A percentile compares a stretch with the other conserved stretches of the same genome.
phyloP scores from a whole-genome alignment of 1,139 yeast genomes.

The Diutina catenulata region DNA sequence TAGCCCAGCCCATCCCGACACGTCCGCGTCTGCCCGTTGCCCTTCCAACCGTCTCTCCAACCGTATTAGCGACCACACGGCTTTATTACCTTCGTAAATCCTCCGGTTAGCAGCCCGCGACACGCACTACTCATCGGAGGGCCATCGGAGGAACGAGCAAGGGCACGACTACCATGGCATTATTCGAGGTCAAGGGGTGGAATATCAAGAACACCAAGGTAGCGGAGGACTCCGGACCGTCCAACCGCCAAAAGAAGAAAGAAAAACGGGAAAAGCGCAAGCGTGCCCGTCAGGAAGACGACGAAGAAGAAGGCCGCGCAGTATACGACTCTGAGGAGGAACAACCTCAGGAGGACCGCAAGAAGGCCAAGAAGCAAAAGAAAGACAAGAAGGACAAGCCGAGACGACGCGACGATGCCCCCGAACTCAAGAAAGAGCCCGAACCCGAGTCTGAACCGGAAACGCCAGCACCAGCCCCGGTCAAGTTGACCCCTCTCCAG shows the following conservation, averaged over 20 bases:
- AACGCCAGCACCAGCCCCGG: constrained; percentile 13
- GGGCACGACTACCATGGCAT: constrained; percentile 56
- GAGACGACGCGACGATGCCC: no score
- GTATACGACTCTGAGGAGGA: background rate
- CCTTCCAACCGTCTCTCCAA: no score
- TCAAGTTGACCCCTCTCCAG: constrained; percentile 72
- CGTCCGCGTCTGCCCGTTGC: no score
- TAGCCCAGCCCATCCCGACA: no score
- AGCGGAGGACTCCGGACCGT: constrained; percentile 20
- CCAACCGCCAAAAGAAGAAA: constrained; percentile 14
- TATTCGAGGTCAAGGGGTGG: constrained; percentile 81
- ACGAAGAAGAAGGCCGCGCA: background rate
- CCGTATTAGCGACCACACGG: no score
- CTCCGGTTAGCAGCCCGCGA: no score
- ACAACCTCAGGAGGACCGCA: background rate
- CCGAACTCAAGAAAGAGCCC: no score
- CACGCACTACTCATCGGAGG: no score
- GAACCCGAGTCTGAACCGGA: constrained; percentile 6
- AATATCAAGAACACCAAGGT: constrained; percentile 45
- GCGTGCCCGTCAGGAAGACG: constrained; percentile 7
- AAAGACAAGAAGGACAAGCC: background rate
- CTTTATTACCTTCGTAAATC: no score
- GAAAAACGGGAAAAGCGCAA: constrained; percentile 19
- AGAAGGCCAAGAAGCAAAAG: background rate
- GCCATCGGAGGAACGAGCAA: no score